These are phyloP conservation scores for Raphanus raphanistrum DNA, from an alignment of 345 rosid genomes.

Conservation along the genomic window DNA sequence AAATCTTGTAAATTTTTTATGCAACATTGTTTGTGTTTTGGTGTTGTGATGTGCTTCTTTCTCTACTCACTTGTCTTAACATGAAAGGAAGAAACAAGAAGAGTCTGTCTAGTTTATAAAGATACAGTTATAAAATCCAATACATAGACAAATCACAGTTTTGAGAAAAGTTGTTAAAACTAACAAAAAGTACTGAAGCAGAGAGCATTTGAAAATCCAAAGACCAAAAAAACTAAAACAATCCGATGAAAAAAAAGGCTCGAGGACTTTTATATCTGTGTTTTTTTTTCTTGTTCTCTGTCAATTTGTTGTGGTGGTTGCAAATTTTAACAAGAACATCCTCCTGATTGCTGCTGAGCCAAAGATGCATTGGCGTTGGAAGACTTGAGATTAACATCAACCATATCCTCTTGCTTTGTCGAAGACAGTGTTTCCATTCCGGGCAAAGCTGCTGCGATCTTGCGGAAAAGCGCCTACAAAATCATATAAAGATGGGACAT, in stretches of 20 bases:
- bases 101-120: neutral
- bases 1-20: neutral
- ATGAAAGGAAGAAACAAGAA: conserved; percentile 17
- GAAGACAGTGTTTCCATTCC: conserved; percentile 95
- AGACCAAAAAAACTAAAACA: conserved; percentile 26
- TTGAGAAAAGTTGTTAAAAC: neutral
- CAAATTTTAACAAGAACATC: conserved; percentile 67
- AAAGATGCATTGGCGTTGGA: conserved; percentile 61
- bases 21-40: neutral
- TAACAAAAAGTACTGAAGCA: conserved; percentile 13
- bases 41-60: conserved; percentile 5
- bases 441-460: conserved; percentile 89
- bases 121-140: neutral
- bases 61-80: conserved; percentile 13
- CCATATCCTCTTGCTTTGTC: conserved; percentile 94
- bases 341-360: conserved; percentile 74
- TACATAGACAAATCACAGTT: conserved; percentile 16
- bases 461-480: conserved; percentile 65
- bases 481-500: neutral
- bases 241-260: conserved; percentile 13
- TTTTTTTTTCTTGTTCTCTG: neutral
- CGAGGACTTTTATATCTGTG: neutral
- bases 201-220: conserved; percentile 24
- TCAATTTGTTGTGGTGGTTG: neutral
- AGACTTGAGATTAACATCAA: conserved; percentile 87